Evolutionary conservation across 306 rosid genomes (phyloP).

Genomic region (Acacia melanoxylon): DNA sequence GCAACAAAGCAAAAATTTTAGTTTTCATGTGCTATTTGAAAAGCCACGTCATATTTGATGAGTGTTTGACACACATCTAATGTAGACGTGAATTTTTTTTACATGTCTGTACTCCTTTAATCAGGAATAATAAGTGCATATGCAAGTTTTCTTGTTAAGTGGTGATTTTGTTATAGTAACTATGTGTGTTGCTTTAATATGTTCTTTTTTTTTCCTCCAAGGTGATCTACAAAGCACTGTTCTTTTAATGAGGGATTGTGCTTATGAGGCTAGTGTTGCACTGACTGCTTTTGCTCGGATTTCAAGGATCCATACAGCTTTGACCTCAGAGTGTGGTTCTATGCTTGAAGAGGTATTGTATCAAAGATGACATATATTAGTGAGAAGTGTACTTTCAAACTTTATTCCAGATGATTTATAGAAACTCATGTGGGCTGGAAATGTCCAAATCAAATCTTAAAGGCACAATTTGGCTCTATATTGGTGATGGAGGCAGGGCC

Average conservation of each 20-base stretch:
- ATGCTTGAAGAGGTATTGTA: slow-evolving; percentile 92
- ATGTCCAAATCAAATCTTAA: slow-evolving; percentile 17
- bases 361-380: slow-evolving; percentile 9
- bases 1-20: neutral
- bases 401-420: slow-evolving; percentile 18
- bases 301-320: slow-evolving; percentile 80
- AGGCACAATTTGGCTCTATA: slow-evolving; percentile 10
- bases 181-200: slow-evolving; percentile 27
- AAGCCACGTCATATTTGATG: neutral
- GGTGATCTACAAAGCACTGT: slow-evolving; percentile 84
- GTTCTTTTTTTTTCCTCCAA: slow-evolving; percentile 33
- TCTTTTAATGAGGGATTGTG: slow-evolving; percentile 86
- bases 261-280: slow-evolving; percentile 74
- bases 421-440: slow-evolving; percentile 8
- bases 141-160: slow-evolving; percentile 23
- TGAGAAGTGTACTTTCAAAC: slow-evolving; percentile 17
- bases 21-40: neutral
- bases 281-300: slow-evolving; percentile 66
- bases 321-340: slow-evolving; percentile 97
- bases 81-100: neutral
- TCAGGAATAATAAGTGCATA: slow-evolving; percentile 10
- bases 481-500: neutral
- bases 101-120: neutral
- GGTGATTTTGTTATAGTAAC: slow-evolving; percentile 1
- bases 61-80: neutral